These are phyloP conservation scores for Pyronema domesticum DNA, from an alignment of 495 filamentous ascomycete species.

Conservation along the genomic window DNA sequence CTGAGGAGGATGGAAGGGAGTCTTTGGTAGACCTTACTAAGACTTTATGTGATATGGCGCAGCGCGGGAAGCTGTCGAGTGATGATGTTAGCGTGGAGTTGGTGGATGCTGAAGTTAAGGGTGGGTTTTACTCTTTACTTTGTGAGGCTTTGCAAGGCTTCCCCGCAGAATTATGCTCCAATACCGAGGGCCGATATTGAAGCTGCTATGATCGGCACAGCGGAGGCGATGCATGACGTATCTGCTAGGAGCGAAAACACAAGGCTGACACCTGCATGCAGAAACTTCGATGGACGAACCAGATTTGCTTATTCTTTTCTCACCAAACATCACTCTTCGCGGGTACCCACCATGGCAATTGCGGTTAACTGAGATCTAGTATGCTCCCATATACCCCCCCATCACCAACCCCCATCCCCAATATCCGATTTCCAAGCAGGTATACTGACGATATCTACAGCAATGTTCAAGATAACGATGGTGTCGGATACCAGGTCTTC, in stretches of 20 bases:
- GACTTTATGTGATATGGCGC: slow-evolving; percentile 84
- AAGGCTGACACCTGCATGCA: slow-evolving; percentile 4
- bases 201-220: too few species aligned
- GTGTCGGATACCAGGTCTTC: slow-evolving; percentile 88
- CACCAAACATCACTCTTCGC: slow-evolving; percentile 57
- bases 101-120: slow-evolving; percentile 73
- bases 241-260: too few species aligned
- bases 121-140: slow-evolving; percentile 24
- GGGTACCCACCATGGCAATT: slow-evolving; percentile 97
- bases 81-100: slow-evolving; percentile 68
- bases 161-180: too few species aligned
- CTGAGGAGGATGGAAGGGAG: slow-evolving; percentile 72
- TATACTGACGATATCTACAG: slow-evolving; percentile 12
- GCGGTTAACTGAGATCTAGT: slow-evolving; percentile 80
- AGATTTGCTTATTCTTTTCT: slow-evolving; percentile 75
- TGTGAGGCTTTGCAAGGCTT: too few species aligned
- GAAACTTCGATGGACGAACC: slow-evolving; percentile 61
- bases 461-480: slow-evolving; percentile 48
- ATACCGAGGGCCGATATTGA: too few species aligned
- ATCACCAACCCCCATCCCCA: too few species aligned
- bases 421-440: too few species aligned
- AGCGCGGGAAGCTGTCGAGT: slow-evolving; percentile 61
- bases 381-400: slow-evolving; percentile 13
- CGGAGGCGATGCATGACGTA: too few species aligned
- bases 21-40: slow-evolving; percentile 91